Evolutionary conservation across 306 rosid genomes (phyloP).

Genomic region (Sicyos edulis): DNA sequence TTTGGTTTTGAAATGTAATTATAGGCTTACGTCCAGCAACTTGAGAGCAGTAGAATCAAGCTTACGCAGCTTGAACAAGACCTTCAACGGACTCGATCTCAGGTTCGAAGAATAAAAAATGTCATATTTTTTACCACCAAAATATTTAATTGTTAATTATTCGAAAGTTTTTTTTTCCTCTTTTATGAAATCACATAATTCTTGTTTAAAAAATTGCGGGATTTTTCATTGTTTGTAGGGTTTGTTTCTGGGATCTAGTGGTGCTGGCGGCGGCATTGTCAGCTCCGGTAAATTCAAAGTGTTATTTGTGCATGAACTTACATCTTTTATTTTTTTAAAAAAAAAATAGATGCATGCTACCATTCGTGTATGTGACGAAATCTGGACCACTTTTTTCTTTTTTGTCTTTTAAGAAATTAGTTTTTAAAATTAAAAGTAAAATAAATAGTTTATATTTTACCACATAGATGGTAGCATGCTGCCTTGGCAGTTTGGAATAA

Average conservation of each 20-base stretch:
- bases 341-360: too few species aligned
- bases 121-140: neutral
- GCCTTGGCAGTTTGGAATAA: too few species aligned
- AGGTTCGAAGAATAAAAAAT: slow-evolving; percentile 35
- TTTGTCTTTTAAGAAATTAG: too few species aligned
- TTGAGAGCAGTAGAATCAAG: slow-evolving; percentile 82
- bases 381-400: too few species aligned
- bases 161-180: neutral
- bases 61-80: slow-evolving; percentile 83
- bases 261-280: slow-evolving; percentile 52
- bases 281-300: slow-evolving; percentile 52
- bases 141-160: neutral
- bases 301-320: neutral
- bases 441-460: too few species aligned
- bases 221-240: slow-evolving; percentile 39
- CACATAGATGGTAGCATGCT: too few species aligned
- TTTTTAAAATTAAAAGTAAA: too few species aligned
- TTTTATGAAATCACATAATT: neutral
- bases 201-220: neutral
- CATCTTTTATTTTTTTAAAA: too few species aligned
- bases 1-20: neutral
- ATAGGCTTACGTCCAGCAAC: slow-evolving; percentile 93
- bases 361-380: too few species aligned
- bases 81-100: slow-evolving; percentile 82
- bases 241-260: slow-evolving; percentile 51